Base-by-base conservation (phyloP, 2,329 filamentous ascomycete species). In the Davidsoniella virescens region DNA sequence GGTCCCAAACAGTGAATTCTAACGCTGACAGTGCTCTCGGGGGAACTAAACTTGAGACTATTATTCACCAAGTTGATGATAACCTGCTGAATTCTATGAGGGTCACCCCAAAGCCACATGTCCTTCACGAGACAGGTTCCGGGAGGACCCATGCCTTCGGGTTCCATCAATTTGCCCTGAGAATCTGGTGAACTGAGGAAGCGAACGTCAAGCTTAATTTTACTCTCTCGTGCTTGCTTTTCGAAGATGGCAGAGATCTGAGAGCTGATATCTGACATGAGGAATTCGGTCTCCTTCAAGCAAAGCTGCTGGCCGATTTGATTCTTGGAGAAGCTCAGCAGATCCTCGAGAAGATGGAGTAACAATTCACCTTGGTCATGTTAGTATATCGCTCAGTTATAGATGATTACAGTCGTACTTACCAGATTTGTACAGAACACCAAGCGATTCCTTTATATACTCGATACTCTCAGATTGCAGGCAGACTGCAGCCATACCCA, bases 21-120 rank as follows among this genome's bases (percentile, higher is more conserved):
- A 7, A 94, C 74, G 23, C 78, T 73, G 2, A 95, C 84, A 26
- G 71, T 80, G 6, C 87, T 87, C 1, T 80, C 80, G 5, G 76
- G 64, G 0, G 86, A 84, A 0, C 88, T 94, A 59, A 95, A 94
- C 61, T 95, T 95, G 41, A 94, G 67, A 62, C 83, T 86, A 66
- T 95, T 95, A 63, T 84, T 88, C 44, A 94, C 86, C 29, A 95
- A 70, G 60, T 94, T 94, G 68, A 93, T 94, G 44, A 94, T 76
- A n/a, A 94, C 84, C 62, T 94, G 88, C 23, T 94, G 67, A 38
- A 94, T 92, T 42, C 88, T 74, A 59, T 94, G 87, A 56, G 92
- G 84, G 58, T 95, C 88, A n/a, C 88, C 88, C 78, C 85, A 92
- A 1, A 95, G 68, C 47, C 84, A 80, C 80, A 93, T 88, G 55